These are phyloP conservation scores for Neurospora sp. DNA, from an alignment of 2,329 filamentous ascomycete species.

Conservation along the genomic window DNA sequence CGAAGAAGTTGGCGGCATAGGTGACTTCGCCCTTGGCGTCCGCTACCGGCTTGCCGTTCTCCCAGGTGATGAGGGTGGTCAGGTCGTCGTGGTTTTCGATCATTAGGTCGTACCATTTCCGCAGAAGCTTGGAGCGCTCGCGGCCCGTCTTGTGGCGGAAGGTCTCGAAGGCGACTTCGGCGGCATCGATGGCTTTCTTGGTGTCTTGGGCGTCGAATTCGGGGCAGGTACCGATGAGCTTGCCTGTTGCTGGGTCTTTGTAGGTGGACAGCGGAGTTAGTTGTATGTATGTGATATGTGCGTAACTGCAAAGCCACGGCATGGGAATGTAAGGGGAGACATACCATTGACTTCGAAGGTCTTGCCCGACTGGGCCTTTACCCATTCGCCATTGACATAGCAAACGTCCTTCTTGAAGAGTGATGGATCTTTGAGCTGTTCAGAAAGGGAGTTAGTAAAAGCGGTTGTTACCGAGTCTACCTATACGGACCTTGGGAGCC, in stretches of 20 bases:
- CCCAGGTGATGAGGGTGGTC: constrained; percentile 75
- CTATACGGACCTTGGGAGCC: constrained; percentile 31
- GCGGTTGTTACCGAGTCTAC: background rate
- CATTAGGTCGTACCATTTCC: constrained; percentile 76
- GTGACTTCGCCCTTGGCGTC: constrained; percentile 64
- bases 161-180: constrained; percentile 60
- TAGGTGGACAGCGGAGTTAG: background rate
- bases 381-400: constrained; percentile 92
- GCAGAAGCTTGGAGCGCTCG: constrained; percentile 62
- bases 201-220: constrained; percentile 76
- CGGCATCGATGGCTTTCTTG: constrained; percentile 73
- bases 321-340: background rate
- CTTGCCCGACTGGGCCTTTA: constrained; percentile 74
- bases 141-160: constrained; percentile 66
- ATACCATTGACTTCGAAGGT: constrained; percentile 78
- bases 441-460: background rate
- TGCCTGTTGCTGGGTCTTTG: constrained; percentile 71
- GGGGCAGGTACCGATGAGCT: constrained; percentile 71
- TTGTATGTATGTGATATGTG: background rate
- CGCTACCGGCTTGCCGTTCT: constrained; percentile 77
- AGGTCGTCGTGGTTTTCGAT: constrained; percentile 71
- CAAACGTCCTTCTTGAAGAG: constrained; percentile 74
- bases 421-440: constrained; percentile 64
- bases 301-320: background rate
- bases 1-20: constrained; percentile 67